Evolutionary conservation across 495 filamentous ascomycete species (phyloP).

Genomic region (Annulohypoxylon maeteangense): DNA sequence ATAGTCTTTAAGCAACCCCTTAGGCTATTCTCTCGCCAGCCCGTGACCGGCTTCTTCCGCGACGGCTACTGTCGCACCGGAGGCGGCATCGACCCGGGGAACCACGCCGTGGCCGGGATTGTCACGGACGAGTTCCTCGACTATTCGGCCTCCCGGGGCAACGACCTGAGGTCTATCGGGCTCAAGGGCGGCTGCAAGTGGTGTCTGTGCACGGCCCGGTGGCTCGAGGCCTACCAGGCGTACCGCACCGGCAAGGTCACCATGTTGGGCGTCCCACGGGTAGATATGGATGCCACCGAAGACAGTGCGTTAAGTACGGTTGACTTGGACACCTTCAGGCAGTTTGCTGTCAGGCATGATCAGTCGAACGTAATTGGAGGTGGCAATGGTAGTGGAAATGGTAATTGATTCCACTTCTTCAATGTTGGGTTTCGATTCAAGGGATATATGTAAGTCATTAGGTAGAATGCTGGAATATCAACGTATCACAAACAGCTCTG

Average conservation of each 20-base stretch:
- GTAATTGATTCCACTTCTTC: not conserved
- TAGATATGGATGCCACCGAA: slow-evolving; percentile 61
- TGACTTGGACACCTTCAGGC: slow-evolving; percentile 56
- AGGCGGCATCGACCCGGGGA: slow-evolving; percentile 55
- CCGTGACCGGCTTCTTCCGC: slow-evolving; percentile 68
- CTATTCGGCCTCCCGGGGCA: slow-evolving; percentile 65
- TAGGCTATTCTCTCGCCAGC: slow-evolving; percentile 63
- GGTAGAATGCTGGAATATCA: not conserved
- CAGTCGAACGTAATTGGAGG: slow-evolving; percentile 22
- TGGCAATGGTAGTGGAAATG: not conserved
- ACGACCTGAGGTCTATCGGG: slow-evolving; percentile 64
- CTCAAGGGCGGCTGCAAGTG: slow-evolving; percentile 67
- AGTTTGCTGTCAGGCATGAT: slow-evolving; percentile 55
- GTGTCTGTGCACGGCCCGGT: slow-evolving; percentile 66
- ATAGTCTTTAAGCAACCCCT: slow-evolving; percentile 68
- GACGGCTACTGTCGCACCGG: slow-evolving; percentile 69
- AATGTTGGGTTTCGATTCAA: not conserved
- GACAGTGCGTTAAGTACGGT: slow-evolving; percentile 59
- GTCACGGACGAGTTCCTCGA: slow-evolving; percentile 69
- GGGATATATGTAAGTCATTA: not conserved
- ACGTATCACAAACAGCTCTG: not conserved
- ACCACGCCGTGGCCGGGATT: slow-evolving; percentile 63
- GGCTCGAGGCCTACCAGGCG: slow-evolving; percentile 62
- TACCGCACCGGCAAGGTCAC: slow-evolving; percentile 47
- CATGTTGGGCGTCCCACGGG: slow-evolving; percentile 50